A percentile compares a stretch with the other conserved stretches of the same genome.
Conservation (phyloP, 306 rosid species). For the Trifolium pratense region DNA sequence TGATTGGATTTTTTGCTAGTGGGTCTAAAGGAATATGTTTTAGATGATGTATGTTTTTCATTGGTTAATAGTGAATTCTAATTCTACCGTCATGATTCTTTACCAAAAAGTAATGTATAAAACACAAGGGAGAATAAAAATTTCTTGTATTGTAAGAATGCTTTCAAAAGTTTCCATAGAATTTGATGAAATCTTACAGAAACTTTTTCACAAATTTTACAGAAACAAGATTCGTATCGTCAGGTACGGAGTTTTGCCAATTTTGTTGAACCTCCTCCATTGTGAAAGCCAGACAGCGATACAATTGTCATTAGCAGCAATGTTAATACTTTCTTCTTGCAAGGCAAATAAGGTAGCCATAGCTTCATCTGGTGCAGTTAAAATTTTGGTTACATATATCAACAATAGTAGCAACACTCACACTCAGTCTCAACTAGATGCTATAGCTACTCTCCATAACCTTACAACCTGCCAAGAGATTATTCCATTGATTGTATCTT, state of each 20-base stretch:
- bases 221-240: constrained; percentile 75
- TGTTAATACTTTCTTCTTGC: constrained; percentile 78
- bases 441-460: constrained; percentile 71
- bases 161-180: constrained; percentile 23
- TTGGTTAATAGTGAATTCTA: constrained; percentile 36
- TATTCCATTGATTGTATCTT: constrained; percentile 56
- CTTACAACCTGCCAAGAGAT: constrained; percentile 68
- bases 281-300: constrained; percentile 51
- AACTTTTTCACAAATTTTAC: constrained; percentile 20
- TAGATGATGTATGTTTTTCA: constrained; percentile 46
- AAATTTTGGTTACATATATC: constrained; percentile 52
- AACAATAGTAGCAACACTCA: constrained; percentile 31
- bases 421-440: constrained; percentile 67
- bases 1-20: constrained; percentile 39
- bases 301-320: constrained; percentile 59
- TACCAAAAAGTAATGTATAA: constrained; percentile 38
- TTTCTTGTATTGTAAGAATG: constrained; percentile 50
- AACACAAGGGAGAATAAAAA: constrained; percentile 24
- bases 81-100: constrained; percentile 45
- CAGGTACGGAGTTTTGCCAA: constrained; percentile 64
- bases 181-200: constrained; percentile 16
- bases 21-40: constrained; percentile 59
- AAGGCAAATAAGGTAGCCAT: constrained; percentile 66
- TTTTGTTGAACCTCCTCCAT: constrained; percentile 61
- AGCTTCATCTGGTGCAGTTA: constrained; percentile 66